These are phyloP conservation scores for Clavariopsis aquatica DNA, from an alignment of 495 filamentous ascomycete genomes.

Conservation along the genomic window DNA sequence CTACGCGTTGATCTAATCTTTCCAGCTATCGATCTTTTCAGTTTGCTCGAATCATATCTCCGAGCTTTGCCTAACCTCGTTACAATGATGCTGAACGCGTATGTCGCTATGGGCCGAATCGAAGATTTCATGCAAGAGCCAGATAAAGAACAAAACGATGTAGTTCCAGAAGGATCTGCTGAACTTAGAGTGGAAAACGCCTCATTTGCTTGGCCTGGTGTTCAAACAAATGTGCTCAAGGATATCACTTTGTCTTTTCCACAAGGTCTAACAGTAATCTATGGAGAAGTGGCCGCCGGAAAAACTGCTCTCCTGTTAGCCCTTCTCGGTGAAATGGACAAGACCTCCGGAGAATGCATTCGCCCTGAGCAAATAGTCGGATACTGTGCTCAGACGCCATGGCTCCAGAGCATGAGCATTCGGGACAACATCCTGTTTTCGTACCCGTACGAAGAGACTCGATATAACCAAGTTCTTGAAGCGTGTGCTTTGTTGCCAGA, in stretches of 20 bases:
- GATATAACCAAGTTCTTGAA: conserved; percentile 52
- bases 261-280: conserved; percentile 65
- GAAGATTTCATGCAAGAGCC: conserved; percentile 83
- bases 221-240: conserved; percentile 58
- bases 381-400: conserved; percentile 84
- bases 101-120: conserved; percentile 73
- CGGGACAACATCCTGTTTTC: conserved; percentile 83
- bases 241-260: conserved; percentile 63
- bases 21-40: conserved; percentile 76
- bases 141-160: conserved; percentile 60
- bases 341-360: conserved; percentile 56
- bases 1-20: conserved; percentile 78
- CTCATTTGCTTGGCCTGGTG: conserved; percentile 77
- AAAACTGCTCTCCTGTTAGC: conserved; percentile 81
- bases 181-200: conserved; percentile 60
- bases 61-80: conserved; percentile 71
- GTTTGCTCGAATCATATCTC: conserved; percentile 67
- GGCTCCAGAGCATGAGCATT: conserved; percentile 89
- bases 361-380: conserved; percentile 69
- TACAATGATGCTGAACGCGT: conserved; percentile 70
- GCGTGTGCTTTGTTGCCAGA: conserved; percentile 46
- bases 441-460: conserved; percentile 63
- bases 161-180: conserved; percentile 39
- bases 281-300: conserved; percentile 74
- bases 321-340: conserved; percentile 76